phyloP scores from a whole-genome alignment of 495 filamentous ascomycete genomes.

The Penicillium pancosmium region DNA sequence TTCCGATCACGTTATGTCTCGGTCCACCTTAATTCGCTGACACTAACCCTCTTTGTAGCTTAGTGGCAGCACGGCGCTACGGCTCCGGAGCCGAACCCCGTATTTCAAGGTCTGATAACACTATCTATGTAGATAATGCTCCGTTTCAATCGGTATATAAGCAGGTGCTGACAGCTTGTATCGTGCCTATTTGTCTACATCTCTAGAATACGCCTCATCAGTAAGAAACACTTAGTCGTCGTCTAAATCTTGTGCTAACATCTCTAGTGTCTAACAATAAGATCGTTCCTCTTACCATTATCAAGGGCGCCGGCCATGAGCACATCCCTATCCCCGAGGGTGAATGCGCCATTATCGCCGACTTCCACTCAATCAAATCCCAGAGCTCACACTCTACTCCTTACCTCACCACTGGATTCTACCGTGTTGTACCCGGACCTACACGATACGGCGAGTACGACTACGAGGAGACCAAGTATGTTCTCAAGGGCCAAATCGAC shows the following conservation, averaged over 20 bases:
- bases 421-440: conserved; percentile 2
- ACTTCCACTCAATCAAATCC: conserved; percentile 13
- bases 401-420: conserved; percentile 11
- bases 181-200: conserved; percentile 6
- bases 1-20: conserved; percentile 13
- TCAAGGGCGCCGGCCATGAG: conserved; percentile 11
- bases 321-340: conserved; percentile 12
- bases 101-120: conserved; percentile 4
- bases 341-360: conserved; percentile 13
- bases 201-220: conserved; percentile 5
- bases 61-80: conserved; percentile 12
- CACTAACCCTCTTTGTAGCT: conserved; percentile 8
- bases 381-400: conserved; percentile 10
- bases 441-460: neutral
- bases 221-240: conserved; percentile 3
- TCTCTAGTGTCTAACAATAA: conserved; percentile 12
- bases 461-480: conserved; percentile 5
- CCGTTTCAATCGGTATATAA: conserved; percentile 11
- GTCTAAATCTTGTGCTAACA: conserved; percentile 6
- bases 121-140: conserved; percentile 7
- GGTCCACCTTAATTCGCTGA: conserved; percentile 8
- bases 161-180: neutral
- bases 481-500: conserved; percentile 11
- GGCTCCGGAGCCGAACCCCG: conserved; percentile 12
- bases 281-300: conserved; percentile 12